Evolutionary conservation across 2,329 filamentous ascomycete genomes (phyloP), one percentile per base, ranked within the genome.

Genomic region (Arthrobotrys megalospora): DNA sequence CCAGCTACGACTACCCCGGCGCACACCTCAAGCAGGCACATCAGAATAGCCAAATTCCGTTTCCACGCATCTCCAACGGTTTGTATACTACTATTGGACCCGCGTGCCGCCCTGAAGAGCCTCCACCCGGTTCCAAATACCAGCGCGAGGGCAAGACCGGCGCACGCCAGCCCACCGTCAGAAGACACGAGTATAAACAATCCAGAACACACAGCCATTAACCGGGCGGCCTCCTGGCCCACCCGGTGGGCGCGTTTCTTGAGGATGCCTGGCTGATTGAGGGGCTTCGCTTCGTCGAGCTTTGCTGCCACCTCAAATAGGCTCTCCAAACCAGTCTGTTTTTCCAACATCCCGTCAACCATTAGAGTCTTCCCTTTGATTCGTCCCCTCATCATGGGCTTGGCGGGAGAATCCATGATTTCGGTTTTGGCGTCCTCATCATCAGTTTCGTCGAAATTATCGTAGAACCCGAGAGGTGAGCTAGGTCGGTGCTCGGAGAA

Each of bases 271-370:
- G 73, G 73, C 16, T 77, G 73, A 14, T 77, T 77, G 48, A 77
- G 69, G 19, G 73, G 73, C 12, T 70, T 77, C 6, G 73, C 73
- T 28, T 71, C 73, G 43, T 77, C 60, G 1, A 77, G 50, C 21
- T 70, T 73, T 1, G 75, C 68, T 16, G 75, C 75, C 12, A 73
- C 75, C 52, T 79, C 75, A 21, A 79, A 79, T 7, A 79, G 32
- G 36, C 68, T 65, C 24, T 79, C 75, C 21, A 78, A 45, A 19
- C 75, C 75, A 4, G 75, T 78, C 2, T 78, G 60, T 41, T 66
- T 67, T 24, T 38, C 68, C 55, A 73, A 28, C 36, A 79, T 16
- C 1, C 55, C 69, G n/a, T 72, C 75, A 7, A 68, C 71, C 28
- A 79, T 64, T n/a, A 79, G 16, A 38, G 67, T 73, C 53, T 79